Evolutionary conservation across 2,329 filamentous ascomycete genomes (phyloP), one percentile per base, ranked within the genome.

Genomic region (Coniella lustricola): DNA sequence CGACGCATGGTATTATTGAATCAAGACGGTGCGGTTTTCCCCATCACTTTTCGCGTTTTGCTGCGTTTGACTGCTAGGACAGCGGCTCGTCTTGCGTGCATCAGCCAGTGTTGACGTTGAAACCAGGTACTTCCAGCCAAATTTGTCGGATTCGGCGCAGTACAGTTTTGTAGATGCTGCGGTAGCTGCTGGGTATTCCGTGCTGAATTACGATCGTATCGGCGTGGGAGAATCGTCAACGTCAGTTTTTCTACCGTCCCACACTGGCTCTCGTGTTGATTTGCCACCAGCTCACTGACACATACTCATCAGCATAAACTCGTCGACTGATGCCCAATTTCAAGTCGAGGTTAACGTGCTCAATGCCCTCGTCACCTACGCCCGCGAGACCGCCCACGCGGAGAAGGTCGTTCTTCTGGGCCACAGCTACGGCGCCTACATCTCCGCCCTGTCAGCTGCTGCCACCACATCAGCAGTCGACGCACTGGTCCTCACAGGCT

Each of bases 121-220:
- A 10, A 21, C 1, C 25, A 63, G 61, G 13, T 63, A 63, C n/a
- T 63, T 56, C 53, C 54, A 51, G 7, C 61, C 61, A 12, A 57
- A 55, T 13, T 49, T 62, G 3, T 31, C 53, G 8, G 35, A 44
- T 13, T 49, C 59, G 0, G 46, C 57, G 17, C 34, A 53, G 29
- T 62, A 63, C 44, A 57, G 48, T 32, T 60, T 63, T 35, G 49
- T 63, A 29, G 47, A 61, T 8, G 56, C 59, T 21, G 60, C 59
- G 10, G 32, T 62, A 2, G 49, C 47, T 7, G 59, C 60, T 5
- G 61, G 61, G 0, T 62, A 63, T 29, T 61, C 57, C 1, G 57
- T 63, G 12, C 54, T 63, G n/a, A 63, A 54, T 40, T 62, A 62
- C 17, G 59, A 63, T 40, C 58, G 61, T 12, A 62, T 63, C n/a